Base-by-base conservation (phyloP, 2,329 filamentous ascomycete genomes). In the Cephalotrichum gorgonifer region DNA sequence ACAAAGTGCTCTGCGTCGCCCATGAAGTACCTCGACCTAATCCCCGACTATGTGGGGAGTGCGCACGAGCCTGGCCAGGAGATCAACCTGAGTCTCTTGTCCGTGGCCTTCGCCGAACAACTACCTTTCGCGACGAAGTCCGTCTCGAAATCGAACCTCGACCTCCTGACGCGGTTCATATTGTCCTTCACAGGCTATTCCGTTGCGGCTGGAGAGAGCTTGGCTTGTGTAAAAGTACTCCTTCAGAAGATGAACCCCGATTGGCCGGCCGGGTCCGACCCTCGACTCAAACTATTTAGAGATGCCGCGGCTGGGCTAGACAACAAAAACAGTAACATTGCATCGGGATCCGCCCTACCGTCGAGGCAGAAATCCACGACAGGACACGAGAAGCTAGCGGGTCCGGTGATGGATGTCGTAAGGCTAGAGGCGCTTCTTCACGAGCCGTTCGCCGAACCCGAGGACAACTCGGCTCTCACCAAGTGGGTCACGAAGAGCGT, bases 1-100 rank as follows among this genome's bases (percentile, higher is more conserved):
- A 80, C 79, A 27, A 79, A 90, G 23, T 86, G 87, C 55, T 82
- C 83, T 15, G 81, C 70, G 2, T 83, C 84, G 23, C 86, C 88
- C 0, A 83, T 94, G 58, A 94, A 88, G 60, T 91, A 95, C 58
- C 79, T 93, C 26, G 85, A 93, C 52, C 70, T 81, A 58, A 64
- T 87, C 25, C 74, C 81, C 48, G 73, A 79, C 38, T 63, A 62
- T 30, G 44, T 59, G 4, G 55, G 56, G 3, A 59, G 60, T 12
- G 57, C 57, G 41, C 54, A 61, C 38, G 55, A 64, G n/a, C 53
- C 60, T 2, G 33, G 50, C 2, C 22, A 41, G 5, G 42, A 54
- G 41, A 49, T 38, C 39, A 28, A 43, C 7, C n/a, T 39, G 11
- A 88, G 85, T 55, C 73, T 88, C 17, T 58, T 95, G 3, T 70